Evolutionary conservation across 2,329 filamentous ascomycete genomes (phyloP), one percentile per base, ranked within the genome.

Genomic region (Shiraia sp.): DNA sequence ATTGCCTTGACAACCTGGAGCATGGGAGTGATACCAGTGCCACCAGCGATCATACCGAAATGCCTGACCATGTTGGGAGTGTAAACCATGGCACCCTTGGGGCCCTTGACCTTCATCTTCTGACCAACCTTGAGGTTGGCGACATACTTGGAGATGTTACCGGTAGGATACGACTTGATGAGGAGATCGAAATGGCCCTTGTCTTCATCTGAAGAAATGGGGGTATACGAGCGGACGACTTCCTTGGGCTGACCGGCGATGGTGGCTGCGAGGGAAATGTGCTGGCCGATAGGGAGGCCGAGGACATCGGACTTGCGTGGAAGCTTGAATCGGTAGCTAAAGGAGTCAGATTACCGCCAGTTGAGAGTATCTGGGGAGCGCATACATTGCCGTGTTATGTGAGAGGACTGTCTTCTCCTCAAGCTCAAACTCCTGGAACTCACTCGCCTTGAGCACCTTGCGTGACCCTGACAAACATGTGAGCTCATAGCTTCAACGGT

Each of bases 1-100:
- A 97, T 90, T 45, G 92, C 93, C 63, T 90, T 87, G 69, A 96
- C 85, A 61, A 99, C 84, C 77, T 99, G 93, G 51, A 97, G 81
- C 93, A 99, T 99, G 47, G 93, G 93, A 8, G 93, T 97, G 71
- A 99, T 97, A 59, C 93, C 93, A 24, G 93, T 97, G 54, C 93
- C 93, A 57, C 93, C 93, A 52, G 93, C 90, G 67, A 99, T 89
- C 93, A 99, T 99, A 67, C 91, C 93, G 58, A 99, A 95, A 73
- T 88, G 88, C 53, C 88, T 86, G 60, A 92, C 89, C 88, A 99
- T 92, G 79, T 96, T 96, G 60, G 92, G 90, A 13, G 86, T 89
- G 77, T 99, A 99, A 51, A 95, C 88, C 80, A 99, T 96, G 60
- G 92, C 92, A 59, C 93, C 93, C 81, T 97, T 97, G 72, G 93